Evolutionary conservation across 1,284 basidiomycete species (phyloP).

Genomic region (Rhodotorula glutinis): DNA sequence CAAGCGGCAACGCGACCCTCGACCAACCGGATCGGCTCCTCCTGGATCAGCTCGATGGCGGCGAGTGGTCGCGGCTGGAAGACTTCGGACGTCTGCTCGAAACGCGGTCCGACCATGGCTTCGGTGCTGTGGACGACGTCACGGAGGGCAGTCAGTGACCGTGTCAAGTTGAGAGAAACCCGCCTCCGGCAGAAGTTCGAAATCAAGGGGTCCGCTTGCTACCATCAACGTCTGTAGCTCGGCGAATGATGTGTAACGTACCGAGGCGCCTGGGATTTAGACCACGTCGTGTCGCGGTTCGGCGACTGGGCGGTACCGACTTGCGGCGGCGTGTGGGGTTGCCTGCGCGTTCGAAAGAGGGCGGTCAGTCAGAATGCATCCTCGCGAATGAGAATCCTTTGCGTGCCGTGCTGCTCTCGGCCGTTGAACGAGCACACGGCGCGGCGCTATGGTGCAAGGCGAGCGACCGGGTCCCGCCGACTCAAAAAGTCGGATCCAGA

Average conservation of each 20-base stretch:
- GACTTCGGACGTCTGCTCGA: slow-evolving; percentile 83
- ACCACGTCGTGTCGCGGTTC: slow-evolving; percentile 35
- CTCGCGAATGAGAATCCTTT: too few species aligned
- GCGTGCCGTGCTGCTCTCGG: too few species aligned
- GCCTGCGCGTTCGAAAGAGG: slow-evolving; percentile 5
- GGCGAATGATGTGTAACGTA: too few species aligned
- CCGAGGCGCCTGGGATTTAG: slow-evolving; percentile 24
- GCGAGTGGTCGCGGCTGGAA: slow-evolving; percentile 86
- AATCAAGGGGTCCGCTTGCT: too few species aligned
- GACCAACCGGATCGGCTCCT: slow-evolving; percentile 80
- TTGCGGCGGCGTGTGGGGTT: slow-evolving; percentile 36
- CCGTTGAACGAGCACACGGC: too few species aligned
- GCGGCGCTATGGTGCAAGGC: too few species aligned
- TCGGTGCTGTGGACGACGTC: slow-evolving; percentile 29
- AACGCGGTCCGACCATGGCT: slow-evolving; percentile 64
- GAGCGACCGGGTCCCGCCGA: too few species aligned
- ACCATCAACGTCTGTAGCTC: too few species aligned
- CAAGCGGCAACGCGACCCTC: slow-evolving; percentile 79
- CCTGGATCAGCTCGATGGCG: slow-evolving; percentile 82
- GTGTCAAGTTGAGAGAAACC: too few species aligned
- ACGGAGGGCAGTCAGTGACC: not conserved
- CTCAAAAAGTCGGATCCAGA: too few species aligned
- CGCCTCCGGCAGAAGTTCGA: too few species aligned
- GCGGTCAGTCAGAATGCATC: not conserved
- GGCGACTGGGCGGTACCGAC: slow-evolving; percentile 28